Evolutionary conservation across 1,284 basidiomycete species (phyloP).

Genomic region (Apiotrichum mycotoxinovorans): DNA sequence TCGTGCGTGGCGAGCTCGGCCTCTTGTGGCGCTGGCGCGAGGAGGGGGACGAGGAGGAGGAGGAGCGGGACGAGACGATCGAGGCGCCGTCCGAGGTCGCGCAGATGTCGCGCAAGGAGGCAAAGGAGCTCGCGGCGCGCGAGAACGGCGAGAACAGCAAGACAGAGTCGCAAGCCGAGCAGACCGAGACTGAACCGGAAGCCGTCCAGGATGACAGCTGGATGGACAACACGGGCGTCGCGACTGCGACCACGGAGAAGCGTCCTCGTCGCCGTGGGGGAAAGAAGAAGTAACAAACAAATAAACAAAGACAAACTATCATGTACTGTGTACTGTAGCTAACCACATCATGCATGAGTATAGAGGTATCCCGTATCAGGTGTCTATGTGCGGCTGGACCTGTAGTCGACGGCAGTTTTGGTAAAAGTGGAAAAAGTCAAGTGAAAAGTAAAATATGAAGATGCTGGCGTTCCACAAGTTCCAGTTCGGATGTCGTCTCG

Average conservation of each 20-base stretch:
- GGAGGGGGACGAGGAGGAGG: conserved; percentile 21
- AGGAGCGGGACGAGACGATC: conserved; percentile 29
- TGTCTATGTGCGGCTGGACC: not conserved
- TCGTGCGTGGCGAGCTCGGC: conserved; percentile 44
- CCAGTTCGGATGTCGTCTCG: too few species aligned
- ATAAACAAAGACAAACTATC: not conserved
- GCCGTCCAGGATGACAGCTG: conserved; percentile 39
- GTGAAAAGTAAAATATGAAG: not conserved
- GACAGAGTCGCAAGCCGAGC: conserved; percentile 7
- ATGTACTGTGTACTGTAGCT: not conserved
- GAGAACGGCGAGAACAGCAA: not conserved
- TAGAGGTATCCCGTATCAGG: not conserved
- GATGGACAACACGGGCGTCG: conserved; percentile 32
- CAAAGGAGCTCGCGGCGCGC: conserved; percentile 11
- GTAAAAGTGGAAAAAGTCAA: not conserved
- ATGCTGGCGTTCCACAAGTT: not conserved
- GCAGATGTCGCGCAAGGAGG: conserved; percentile 25
- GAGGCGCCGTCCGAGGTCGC: conserved; percentile 42
- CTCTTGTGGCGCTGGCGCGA: conserved; percentile 41
- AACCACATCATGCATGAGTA: conserved; percentile 15
- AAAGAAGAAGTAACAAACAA: conserved; percentile 14
- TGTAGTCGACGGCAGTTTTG: too few species aligned
- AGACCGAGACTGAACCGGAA: conserved; percentile 2
- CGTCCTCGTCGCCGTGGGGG: conserved; percentile 12
- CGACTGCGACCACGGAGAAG: not conserved